phyloP scores from a whole-genome alignment of 495 filamentous ascomycete genomes.

The Cladorrhinum samala region DNA sequence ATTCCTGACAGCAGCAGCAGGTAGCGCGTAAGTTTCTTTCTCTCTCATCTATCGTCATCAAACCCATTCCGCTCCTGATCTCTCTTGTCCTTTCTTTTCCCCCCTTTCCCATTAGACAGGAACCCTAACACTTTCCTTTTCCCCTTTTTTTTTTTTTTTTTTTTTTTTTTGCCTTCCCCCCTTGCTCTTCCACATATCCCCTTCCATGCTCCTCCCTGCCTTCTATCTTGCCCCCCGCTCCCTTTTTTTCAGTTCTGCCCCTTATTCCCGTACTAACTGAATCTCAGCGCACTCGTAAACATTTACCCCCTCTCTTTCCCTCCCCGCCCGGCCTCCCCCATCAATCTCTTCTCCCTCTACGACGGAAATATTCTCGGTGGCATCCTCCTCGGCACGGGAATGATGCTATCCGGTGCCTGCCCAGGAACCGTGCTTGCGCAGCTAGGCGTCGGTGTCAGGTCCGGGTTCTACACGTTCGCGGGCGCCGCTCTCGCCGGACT shows the following conservation, averaged over 20 bases:
- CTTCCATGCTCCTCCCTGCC: too few relatives aligned
- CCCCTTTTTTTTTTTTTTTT: background rate
- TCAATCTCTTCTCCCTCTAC: conserved; percentile 36
- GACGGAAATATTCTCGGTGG: conserved; percentile 55
- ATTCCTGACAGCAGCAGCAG: conserved; percentile 49
- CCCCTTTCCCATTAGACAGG: background rate
- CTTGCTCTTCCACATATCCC: background rate
- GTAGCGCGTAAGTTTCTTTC: conserved; percentile 43
- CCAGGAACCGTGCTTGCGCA: conserved; percentile 52
- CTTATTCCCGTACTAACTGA: too few relatives aligned
- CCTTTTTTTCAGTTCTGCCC: too few relatives aligned
- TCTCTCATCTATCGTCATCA: background rate
- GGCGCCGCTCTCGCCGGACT: conserved; percentile 42
- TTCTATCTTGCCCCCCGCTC: too few relatives aligned
- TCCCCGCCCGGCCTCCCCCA: conserved; percentile 29
- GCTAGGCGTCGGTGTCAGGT: conserved; percentile 40
- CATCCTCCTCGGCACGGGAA: conserved; percentile 45
- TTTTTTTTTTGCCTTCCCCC: background rate
- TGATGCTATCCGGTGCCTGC: conserved; percentile 52
- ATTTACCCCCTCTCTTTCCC: conserved; percentile 23
- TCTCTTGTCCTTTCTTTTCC: background rate
- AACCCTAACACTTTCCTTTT: background rate
- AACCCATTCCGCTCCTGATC: background rate
- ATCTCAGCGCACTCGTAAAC: background rate
- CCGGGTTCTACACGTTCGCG: conserved; percentile 36